These are phyloP conservation scores for Coemansia brasiliensis DNA, from an alignment of 192 early-diverging fungal genomes.

Conservation along the genomic window DNA sequence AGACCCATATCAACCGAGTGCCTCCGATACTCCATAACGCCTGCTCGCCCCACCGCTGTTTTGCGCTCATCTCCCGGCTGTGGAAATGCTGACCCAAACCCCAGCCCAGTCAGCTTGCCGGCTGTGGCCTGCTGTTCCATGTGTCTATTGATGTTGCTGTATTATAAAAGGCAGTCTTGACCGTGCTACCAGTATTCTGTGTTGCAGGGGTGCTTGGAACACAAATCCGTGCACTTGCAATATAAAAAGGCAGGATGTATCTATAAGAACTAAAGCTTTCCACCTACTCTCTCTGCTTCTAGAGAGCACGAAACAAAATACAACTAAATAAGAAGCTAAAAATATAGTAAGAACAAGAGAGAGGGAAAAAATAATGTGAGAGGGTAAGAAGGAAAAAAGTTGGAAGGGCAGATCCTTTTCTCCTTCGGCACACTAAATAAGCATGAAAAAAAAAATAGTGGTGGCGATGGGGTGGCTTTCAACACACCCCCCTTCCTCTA, in stretches of 20 bases:
- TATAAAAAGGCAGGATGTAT: no score
- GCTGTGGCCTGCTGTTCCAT: not conserved
- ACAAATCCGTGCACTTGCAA: no score
- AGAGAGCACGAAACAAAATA: not conserved
- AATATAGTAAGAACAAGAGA: constrained; percentile 5
- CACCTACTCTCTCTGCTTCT: no score
- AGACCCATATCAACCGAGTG: constrained; percentile 49
- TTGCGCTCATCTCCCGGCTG: constrained; percentile 32
- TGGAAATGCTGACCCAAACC: constrained; percentile 34
- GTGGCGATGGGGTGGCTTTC: constrained; percentile 10
- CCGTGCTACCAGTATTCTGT: no score
- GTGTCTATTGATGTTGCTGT: no score
- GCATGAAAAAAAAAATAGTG: not conserved
- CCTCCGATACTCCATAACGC: constrained; percentile 42
- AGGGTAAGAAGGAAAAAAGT: not conserved
- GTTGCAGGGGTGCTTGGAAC: no score
- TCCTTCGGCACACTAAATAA: not conserved
- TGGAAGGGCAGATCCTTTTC: constrained; percentile 9
- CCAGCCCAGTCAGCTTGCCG: constrained; percentile 35
- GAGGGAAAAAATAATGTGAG: not conserved
- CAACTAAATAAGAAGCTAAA: constrained; percentile 4
- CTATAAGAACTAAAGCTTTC: no score
- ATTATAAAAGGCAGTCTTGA: no score
- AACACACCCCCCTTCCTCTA: not conserved
- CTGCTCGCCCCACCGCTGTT: constrained; percentile 41